A percentile compares a stretch with the other conserved stretches of the same genome.
phyloP scores from a whole-genome alignment of 768 basidiomycete genomes.

The Chalciporus chontae region DNA sequence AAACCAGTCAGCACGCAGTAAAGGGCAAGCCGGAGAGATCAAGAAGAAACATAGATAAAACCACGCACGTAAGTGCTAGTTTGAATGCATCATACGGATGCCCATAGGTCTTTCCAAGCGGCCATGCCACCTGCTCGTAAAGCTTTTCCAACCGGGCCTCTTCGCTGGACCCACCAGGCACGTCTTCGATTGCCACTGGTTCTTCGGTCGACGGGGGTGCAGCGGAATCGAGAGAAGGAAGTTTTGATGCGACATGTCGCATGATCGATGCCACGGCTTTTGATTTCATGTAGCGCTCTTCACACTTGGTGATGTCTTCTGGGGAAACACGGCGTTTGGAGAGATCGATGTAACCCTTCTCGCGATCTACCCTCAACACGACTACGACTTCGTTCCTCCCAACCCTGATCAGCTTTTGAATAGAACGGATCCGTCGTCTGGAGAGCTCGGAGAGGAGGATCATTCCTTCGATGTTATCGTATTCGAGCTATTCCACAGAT shows the following conservation, averaged over 20 bases:
- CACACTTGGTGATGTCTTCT: constrained; percentile 98
- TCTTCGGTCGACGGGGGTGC: constrained; percentile 26
- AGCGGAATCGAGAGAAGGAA: constrained; percentile 44
- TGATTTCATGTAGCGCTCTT: constrained; percentile 97
- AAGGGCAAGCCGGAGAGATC: constrained; percentile 17
- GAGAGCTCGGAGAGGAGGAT: constrained; percentile 98
- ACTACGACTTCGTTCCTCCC: constrained; percentile 99
- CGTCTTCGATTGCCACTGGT: constrained; percentile 20
- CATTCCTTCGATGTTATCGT: constrained; percentile 99
- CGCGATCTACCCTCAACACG: constrained; percentile 96
- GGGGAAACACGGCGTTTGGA: constrained; percentile 97
- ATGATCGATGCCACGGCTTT: constrained; percentile 94
- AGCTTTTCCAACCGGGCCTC: constrained; percentile 80
- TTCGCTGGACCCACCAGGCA: constrained; percentile 46
- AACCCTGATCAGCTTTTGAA: constrained; percentile 96
- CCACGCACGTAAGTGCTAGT: constrained; percentile 81
- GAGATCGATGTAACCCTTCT: constrained; percentile 99
- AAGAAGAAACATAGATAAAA: background rate
- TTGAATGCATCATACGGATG: constrained; percentile 99
- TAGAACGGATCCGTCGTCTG: constrained; percentile 90
- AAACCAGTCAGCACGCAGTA: constrained; percentile 23
- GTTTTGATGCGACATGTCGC: constrained; percentile 83
- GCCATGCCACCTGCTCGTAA: constrained; percentile 93
- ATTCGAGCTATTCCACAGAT: constrained; percentile 69
- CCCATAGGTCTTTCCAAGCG: constrained; percentile 85